Conservation (phyloP, 805 yeast species). For the Candida oleophila region DNA sequence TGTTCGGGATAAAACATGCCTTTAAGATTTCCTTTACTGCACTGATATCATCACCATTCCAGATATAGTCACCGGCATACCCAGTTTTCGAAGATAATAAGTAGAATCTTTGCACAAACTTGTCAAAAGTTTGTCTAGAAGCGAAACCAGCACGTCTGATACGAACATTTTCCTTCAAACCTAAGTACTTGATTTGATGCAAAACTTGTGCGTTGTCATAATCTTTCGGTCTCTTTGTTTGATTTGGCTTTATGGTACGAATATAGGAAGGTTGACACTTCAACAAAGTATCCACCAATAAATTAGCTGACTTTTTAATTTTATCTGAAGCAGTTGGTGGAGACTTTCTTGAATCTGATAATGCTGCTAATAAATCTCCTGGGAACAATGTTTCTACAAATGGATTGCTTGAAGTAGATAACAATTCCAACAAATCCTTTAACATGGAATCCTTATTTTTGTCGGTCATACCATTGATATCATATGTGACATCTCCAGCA, state of each 20-base stretch:
- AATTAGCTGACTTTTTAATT: conserved; percentile 88
- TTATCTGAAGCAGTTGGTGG: conserved; percentile 97
- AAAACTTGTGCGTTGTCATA: conserved; percentile 86
- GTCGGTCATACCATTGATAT: conserved; percentile 87
- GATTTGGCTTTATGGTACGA: conserved; percentile 96
- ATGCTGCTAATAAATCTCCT: conserved; percentile 30
- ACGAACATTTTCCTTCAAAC: conserved; percentile 94
- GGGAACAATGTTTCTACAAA: conserved; percentile 57
- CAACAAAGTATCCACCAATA: conserved; percentile 83
- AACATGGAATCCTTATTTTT: conserved; percentile 94
- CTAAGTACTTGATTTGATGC: conserved; percentile 94
- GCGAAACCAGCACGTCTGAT: conserved; percentile 99
- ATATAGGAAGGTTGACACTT: conserved; percentile 94
- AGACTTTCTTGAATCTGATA: conserved; percentile 63
- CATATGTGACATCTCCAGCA: conserved; percentile 98
- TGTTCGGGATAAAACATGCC: conserved; percentile 63
- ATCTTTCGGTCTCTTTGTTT: conserved; percentile 85
- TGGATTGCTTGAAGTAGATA: conserved; percentile 66
- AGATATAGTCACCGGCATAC: conserved; percentile 76
- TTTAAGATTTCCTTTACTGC: conserved; percentile 52
- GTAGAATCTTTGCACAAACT: conserved; percentile 92
- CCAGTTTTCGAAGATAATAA: conserved; percentile 85
- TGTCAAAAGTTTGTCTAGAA: conserved; percentile 93
- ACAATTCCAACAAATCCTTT: conserved; percentile 79
- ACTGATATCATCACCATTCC: conserved; percentile 53